Conservation (phyloP, 306 rosid genomes). For the Urtica urens region DNA sequence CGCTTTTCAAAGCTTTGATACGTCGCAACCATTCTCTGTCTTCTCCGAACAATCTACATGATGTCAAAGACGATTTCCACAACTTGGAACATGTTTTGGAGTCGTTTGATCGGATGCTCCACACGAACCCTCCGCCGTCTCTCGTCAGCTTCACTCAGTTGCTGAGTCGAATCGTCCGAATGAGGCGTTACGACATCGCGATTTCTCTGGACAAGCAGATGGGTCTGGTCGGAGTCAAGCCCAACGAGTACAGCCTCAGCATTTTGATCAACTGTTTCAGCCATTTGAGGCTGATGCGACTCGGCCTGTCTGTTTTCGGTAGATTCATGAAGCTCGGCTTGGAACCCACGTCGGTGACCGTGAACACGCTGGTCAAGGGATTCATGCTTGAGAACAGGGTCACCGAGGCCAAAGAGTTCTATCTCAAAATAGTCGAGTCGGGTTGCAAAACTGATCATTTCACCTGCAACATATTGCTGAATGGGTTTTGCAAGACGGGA, state of each 20-base stretch:
- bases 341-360: slow-evolving; percentile 19
- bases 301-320: slow-evolving; percentile 16
- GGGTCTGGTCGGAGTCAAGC: slow-evolving; percentile 10
- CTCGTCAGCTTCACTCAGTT: slow-evolving; percentile 22
- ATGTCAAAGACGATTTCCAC: too few relatives aligned
- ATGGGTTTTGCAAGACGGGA: slow-evolving; percentile 33
- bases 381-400: background rate
- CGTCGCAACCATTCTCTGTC: too few relatives aligned
- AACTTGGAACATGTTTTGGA: too few relatives aligned
- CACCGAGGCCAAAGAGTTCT: slow-evolving; percentile 10
- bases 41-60: too few relatives aligned
- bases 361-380: slow-evolving; percentile 26
- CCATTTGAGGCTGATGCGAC: slow-evolving; percentile 2
- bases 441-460: slow-evolving; percentile 4
- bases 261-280: slow-evolving; percentile 29
- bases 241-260: slow-evolving; percentile 12
- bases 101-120: too few relatives aligned
- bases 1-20: too few relatives aligned
- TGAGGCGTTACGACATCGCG: background rate
- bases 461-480: slow-evolving; percentile 19
- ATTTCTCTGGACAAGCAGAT: slow-evolving; percentile 22
- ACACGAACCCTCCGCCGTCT: slow-evolving; percentile 23
- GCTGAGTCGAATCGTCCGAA: slow-evolving; percentile 15
- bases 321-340: slow-evolving; percentile 20
- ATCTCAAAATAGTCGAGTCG: slow-evolving; percentile 6